Evolutionary conservation across 2,329 filamentous ascomycete genomes (phyloP).

Genomic region (Lomentospora prolificans): DNA sequence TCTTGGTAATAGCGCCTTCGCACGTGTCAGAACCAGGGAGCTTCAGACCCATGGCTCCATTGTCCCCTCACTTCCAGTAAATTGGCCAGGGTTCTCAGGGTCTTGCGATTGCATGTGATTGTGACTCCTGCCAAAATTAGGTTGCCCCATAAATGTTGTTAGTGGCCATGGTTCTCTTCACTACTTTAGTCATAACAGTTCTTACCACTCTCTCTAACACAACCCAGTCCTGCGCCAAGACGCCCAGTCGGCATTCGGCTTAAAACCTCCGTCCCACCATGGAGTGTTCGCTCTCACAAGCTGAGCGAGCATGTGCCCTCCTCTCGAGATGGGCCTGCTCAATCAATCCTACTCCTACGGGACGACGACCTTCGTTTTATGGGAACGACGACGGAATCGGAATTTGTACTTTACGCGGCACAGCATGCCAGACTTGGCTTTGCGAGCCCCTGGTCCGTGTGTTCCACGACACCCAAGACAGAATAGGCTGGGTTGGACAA

Average conservation of each 20-base stretch:
- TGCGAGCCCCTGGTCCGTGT: no score
- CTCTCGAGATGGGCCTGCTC: no score
- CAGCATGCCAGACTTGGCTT: no score
- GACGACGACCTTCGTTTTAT: no score
- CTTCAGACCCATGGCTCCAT: neutral
- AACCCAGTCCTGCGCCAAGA: neutral
- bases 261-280: neutral
- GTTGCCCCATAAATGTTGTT: neutral
- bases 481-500: no score
- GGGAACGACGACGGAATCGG: no score
- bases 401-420: no score
- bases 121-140: neutral
- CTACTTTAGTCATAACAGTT: neutral
- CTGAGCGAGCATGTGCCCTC: no score
- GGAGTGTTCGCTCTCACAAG: no score
- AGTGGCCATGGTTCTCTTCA: neutral
- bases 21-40: conserved; percentile 6
- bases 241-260: conserved; percentile 8
- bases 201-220: neutral
- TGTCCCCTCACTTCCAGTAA: neutral
- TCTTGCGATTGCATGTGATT: conserved; percentile 5
- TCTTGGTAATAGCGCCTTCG: neutral
- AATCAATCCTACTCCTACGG: no score
- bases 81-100: neutral
- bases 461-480: no score